Percentiles rank a stretch among this genome's conserved stretches.
phyloP scores from a whole-genome alignment of 495 filamentous ascomycete species.

The Hypoxylon lenormandii region DNA sequence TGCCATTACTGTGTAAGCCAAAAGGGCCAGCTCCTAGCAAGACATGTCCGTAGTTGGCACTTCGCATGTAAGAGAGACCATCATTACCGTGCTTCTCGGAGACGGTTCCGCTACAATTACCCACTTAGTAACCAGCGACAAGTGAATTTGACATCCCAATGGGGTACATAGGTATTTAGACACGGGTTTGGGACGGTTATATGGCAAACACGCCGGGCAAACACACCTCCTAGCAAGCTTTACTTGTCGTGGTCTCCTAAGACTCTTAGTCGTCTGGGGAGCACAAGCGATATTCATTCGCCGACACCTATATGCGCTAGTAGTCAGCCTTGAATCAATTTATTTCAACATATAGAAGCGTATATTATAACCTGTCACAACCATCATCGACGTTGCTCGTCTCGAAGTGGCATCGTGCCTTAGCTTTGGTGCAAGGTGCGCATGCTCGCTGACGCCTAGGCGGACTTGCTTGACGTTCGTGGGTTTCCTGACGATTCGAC shows the following conservation, averaged over 20 bases:
- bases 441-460: slow-evolving; percentile 52
- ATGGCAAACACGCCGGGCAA: slow-evolving; percentile 20
- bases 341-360: not conserved
- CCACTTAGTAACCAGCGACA: slow-evolving; percentile 15
- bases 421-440: slow-evolving; percentile 52
- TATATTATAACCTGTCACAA: slow-evolving; percentile 46
- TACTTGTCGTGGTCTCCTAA: slow-evolving; percentile 51
- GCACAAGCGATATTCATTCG: slow-evolving; percentile 45
- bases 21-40: slow-evolving; percentile 22
- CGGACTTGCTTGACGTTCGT: slow-evolving; percentile 44
- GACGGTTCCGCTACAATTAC: slow-evolving; percentile 3
- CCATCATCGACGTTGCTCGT: slow-evolving; percentile 40
- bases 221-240: slow-evolving; percentile 37
- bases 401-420: slow-evolving; percentile 52
- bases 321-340: not conserved
- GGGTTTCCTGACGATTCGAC: slow-evolving; percentile 11
- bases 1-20: not conserved
- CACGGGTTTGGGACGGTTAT: not conserved
- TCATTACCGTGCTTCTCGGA: not conserved
- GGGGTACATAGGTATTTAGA: slow-evolving; percentile 1
- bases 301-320: slow-evolving; percentile 41
- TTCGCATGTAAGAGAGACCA: not conserved
- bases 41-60: slow-evolving; percentile 24
- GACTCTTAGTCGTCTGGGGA: slow-evolving; percentile 48
- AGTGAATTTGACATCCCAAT: not conserved